phyloP scores from a whole-genome alignment of 1,284 basidiomycete genomes.

The Ustilago trichophora region DNA sequence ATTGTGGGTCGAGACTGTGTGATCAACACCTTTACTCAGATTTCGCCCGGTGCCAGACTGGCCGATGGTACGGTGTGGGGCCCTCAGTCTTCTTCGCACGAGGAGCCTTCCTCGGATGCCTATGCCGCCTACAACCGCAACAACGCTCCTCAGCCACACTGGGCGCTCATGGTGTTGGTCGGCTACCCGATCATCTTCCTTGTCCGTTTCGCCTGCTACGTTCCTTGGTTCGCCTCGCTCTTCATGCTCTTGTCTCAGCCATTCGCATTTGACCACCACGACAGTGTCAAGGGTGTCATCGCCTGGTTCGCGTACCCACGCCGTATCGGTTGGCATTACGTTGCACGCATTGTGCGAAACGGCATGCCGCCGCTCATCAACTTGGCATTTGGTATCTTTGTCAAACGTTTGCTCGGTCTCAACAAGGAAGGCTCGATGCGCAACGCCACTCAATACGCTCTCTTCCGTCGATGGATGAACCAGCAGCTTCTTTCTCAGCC shows the following conservation, averaged over 20 bases:
- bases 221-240: conserved; percentile 66
- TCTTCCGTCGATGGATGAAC: conserved; percentile 65
- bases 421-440: conserved; percentile 66
- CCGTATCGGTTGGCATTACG: conserved; percentile 66
- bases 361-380: conserved; percentile 65
- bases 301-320: conserved; percentile 65
- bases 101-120: conserved; percentile 63
- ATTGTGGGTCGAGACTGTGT: conserved; percentile 66
- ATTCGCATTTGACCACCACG: conserved; percentile 64
- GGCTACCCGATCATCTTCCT: conserved; percentile 61
- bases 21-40: conserved; percentile 66
- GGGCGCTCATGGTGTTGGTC: conserved; percentile 57
- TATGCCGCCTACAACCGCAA: conserved; percentile 65
- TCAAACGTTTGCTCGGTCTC: conserved; percentile 64
- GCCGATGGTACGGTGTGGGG: conserved; percentile 66
- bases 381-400: conserved; percentile 57
- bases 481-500: conserved; percentile 61
- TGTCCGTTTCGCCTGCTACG: conserved; percentile 59
- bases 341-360: conserved; percentile 63
- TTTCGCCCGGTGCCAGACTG: conserved; percentile 64
- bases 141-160: conserved; percentile 57
- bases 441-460: conserved; percentile 63
- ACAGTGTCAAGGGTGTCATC: conserved; percentile 64
- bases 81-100: conserved; percentile 65
- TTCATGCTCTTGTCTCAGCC: conserved; percentile 65